Conservation (phyloP, 192 early-diverging fungal genomes). For the Paraglomus brasilianum region DNA sequence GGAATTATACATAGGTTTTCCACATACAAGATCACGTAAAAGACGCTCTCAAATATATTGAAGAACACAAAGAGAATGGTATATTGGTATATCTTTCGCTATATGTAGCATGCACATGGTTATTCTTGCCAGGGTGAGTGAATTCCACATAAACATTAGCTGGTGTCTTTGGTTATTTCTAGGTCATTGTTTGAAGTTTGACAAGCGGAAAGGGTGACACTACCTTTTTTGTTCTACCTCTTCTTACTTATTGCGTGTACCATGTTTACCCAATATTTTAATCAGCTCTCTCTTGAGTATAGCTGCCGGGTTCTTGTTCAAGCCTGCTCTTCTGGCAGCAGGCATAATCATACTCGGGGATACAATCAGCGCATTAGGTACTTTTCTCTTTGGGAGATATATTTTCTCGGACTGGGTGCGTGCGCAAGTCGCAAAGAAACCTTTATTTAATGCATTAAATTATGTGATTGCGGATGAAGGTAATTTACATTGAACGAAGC, state of each 20-base stretch:
- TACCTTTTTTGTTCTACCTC: background rate
- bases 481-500: no score
- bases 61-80: conserved; percentile 26
- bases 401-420: conserved; percentile 48
- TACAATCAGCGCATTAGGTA: conserved; percentile 34
- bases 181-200: no score
- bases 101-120: conserved; percentile 22
- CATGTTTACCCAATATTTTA: conserved; percentile 32
- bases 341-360: conserved; percentile 39
- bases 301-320: conserved; percentile 45
- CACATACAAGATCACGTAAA: conserved; percentile 46
- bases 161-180: no score
- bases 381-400: conserved; percentile 48
- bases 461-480: conserved; percentile 48
- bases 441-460: conserved; percentile 41
- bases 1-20: conserved; percentile 30
- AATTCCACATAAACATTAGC: background rate
- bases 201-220: no score
- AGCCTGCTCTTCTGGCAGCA: conserved; percentile 39
- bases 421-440: conserved; percentile 39
- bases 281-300: conserved; percentile 42
- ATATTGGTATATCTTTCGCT: conserved; percentile 23
- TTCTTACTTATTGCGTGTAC: conserved; percentile 33
- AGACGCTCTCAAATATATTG: conserved; percentile 37
- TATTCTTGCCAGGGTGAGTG: conserved; percentile 24